Conservation (phyloP, 1,139 yeast genomes). For the Hyphopichia burtonii region DNA sequence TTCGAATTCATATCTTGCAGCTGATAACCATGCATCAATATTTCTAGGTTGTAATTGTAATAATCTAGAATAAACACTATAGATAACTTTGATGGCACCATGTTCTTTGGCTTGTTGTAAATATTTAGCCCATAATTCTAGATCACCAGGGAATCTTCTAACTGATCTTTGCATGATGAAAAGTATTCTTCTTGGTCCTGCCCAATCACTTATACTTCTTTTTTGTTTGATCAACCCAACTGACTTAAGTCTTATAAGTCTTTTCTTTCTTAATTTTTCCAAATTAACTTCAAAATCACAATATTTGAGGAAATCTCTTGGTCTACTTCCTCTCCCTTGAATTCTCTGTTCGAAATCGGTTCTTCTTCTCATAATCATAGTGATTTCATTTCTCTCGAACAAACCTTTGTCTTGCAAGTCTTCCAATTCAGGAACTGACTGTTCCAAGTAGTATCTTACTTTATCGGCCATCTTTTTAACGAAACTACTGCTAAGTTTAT, state of each 20-base stretch:
- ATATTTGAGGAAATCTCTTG: conserved; percentile 76
- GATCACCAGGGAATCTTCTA: conserved; percentile 73
- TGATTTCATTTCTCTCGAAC: conserved; percentile 77
- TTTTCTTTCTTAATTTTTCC: conserved; percentile 73
- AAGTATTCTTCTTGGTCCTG: conserved; percentile 77
- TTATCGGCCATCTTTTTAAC: conserved; percentile 60
- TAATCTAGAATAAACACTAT: conserved; percentile 74
- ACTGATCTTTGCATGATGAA: conserved; percentile 86
- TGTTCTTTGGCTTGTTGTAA: conserved; percentile 69
- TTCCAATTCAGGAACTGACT: conserved; percentile 88
- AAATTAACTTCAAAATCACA: conserved; percentile 79
- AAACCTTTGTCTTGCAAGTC: conserved; percentile 81
- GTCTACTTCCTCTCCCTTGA: conserved; percentile 77
- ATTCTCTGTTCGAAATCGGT: conserved; percentile 95
- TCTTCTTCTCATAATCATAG: conserved; percentile 85
- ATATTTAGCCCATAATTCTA: conserved; percentile 77
- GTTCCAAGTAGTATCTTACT: conserved; percentile 75
- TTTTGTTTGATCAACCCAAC: conserved; percentile 50
- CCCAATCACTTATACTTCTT: conserved; percentile 80
- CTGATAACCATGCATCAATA: conserved; percentile 88
- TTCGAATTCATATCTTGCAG: conserved; percentile 93
- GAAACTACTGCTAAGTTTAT: no score
- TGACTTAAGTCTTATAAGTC: conserved; percentile 61
- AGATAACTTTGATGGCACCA: conserved; percentile 78
- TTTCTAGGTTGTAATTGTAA: conserved; percentile 90